Evolutionary conservation across 768 basidiomycete genomes (phyloP).

Genomic region (Amyloporia xantha): DNA sequence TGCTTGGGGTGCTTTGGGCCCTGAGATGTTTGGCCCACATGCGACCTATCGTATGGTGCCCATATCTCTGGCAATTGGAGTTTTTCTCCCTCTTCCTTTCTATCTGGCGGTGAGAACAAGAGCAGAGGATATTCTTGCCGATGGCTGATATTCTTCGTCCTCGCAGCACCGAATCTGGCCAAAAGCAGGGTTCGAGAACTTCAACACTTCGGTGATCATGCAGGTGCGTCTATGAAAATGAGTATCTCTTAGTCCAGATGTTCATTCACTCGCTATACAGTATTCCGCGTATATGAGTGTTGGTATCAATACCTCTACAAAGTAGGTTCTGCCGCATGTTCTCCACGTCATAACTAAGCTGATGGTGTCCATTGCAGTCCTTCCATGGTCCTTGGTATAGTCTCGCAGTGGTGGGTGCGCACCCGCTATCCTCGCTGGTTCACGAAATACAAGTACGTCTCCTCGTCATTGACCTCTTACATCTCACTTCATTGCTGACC

Average conservation of each 20-base stretch:
- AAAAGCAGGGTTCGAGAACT: constrained; percentile 37
- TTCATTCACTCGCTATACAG: too few relatives aligned
- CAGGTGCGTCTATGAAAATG: not conserved
- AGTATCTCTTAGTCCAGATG: constrained; percentile 25
- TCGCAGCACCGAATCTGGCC: constrained; percentile 40
- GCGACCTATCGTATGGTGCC: constrained; percentile 12
- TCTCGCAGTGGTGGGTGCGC: constrained; percentile 41
- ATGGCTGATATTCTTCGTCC: not conserved
- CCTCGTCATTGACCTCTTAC: not conserved
- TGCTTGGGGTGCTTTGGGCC: constrained; percentile 49
- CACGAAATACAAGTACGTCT: constrained; percentile 16
- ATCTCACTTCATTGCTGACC: not conserved
- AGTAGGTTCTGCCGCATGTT: constrained; percentile 10
- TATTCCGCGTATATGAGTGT: constrained; percentile 40
- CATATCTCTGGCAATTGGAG: constrained; percentile 41
- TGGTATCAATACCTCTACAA: constrained; percentile 50
- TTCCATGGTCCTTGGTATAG: constrained; percentile 37
- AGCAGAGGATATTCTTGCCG: not conserved
- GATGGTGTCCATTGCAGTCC: constrained; percentile 19
- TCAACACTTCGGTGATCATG: constrained; percentile 41
- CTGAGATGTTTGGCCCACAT: constrained; percentile 13
- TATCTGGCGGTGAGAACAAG: constrained; percentile 27
- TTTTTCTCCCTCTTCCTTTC: constrained; percentile 50
- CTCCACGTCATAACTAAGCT: not conserved
- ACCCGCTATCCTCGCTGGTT: constrained; percentile 32